Evolutionary conservation across 108 stramenopile species (phyloP), one percentile per base, ranked within the genome.

Genomic region (Mediolabrus comicus): DNA sequence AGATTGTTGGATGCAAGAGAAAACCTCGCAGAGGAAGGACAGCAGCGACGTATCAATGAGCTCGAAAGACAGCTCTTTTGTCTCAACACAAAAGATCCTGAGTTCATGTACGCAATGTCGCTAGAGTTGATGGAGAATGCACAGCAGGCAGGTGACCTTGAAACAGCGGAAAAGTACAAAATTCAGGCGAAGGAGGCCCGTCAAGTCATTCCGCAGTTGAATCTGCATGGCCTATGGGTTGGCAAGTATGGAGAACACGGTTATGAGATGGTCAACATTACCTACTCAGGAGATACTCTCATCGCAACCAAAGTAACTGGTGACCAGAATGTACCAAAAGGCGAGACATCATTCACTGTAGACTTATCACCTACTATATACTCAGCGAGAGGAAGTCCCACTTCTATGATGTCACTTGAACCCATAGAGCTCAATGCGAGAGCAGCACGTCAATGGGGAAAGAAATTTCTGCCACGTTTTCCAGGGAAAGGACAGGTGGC

Each of bases 211-310:
- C 91, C 91, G 25, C 88, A 92, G 25, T 84, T 90, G 46, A 72
- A 90, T 27, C 56, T 92, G 76, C 84, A 89, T 19, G 91, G 91
- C 13, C 65, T 92, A 1, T 89, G 88, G 87, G 88, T 89, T 31
- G 91, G 91, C 53, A 92, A 87, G 75, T 88, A 85, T 49, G 89
- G 85, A 2, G 79, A 80, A 26, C 78, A 88, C 41, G 88, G 87
- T 54, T 92, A 87, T 56, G 91, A 92, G 83, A 86, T 92, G 84
- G 82, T 92, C 49, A 92, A 92, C 62, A 57, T 92, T 16, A 92
- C 91, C 17, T 92, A 92, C 57, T 49, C 35, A 12, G 80, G 80
- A 46, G 87, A 89, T 49, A 75, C 64, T 4, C 63, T 88, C n/a
- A 65, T 83, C 55, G 91, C 91, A 2, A 66, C 69, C 69, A 92